Evolutionary conservation across 495 filamentous ascomycete species (phyloP).

Genomic region (Melanomma pulvis-pyrius): DNA sequence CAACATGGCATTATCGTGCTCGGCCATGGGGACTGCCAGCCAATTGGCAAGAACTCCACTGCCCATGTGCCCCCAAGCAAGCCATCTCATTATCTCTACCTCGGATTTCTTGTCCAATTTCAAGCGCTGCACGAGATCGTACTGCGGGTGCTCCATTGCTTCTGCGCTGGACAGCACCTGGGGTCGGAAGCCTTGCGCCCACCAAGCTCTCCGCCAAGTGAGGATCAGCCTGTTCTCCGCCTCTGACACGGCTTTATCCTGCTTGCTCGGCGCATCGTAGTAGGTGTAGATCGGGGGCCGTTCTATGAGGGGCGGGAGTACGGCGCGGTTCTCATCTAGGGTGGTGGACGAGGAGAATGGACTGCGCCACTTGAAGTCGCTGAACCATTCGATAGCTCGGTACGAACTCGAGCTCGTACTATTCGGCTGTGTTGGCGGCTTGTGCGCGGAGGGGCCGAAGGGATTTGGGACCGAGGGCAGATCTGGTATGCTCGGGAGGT

Average conservation of each 20-base stretch:
- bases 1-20: conserved; percentile 72
- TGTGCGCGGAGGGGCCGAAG: conserved; percentile 73
- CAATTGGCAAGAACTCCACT: conserved; percentile 80
- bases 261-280: conserved; percentile 71
- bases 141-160: conserved; percentile 81
- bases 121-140: conserved; percentile 66
- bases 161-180: conserved; percentile 79
- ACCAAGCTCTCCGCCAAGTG: conserved; percentile 91
- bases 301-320: conserved; percentile 75
- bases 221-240: conserved; percentile 80
- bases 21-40: conserved; percentile 81
- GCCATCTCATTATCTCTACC: conserved; percentile 77
- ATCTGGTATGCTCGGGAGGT: conserved; percentile 43
- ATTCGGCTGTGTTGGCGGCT: conserved; percentile 68
- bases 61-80: conserved; percentile 95
- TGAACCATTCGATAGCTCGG: conserved; percentile 81
- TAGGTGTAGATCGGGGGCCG: conserved; percentile 90
- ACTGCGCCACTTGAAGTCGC: conserved; percentile 82
- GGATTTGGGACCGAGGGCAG: conserved; percentile 38
- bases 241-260: conserved; percentile 61
- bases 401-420: conserved; percentile 57
- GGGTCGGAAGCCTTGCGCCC: conserved; percentile 87
- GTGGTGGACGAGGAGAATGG: conserved; percentile 88
- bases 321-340: conserved; percentile 80
- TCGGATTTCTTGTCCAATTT: conserved; percentile 53